Evolutionary conservation across 345 rosid species (phyloP), one percentile per base, ranked within the genome.

Genomic region (Anacardium occidentale): DNA sequence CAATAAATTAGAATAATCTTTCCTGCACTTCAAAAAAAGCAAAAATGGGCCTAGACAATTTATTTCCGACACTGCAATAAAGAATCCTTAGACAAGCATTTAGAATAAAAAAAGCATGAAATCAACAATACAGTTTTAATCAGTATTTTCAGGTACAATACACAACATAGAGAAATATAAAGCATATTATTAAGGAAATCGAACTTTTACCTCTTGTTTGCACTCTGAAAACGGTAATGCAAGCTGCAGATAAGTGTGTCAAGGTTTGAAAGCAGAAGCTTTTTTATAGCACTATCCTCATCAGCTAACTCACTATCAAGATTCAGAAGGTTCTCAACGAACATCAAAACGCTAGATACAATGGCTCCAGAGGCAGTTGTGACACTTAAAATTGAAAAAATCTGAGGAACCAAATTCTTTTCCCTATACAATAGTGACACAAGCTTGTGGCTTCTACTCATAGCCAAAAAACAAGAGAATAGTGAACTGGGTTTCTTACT

Each of bases 401-500:
- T 89, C 79, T 88, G 94, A 66, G 96, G 85, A 73, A 87, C 83
- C 70, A 94, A 92, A 75, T 83, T 83, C 70, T 75, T 78, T 83
- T 87, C 93, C 83, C 96, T 82, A 71, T 64, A 74, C 74, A 95
- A 76, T 66, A 87, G 80, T 18, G 87, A 72, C 20, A 91, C 87
- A 1, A 91, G 94, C 56, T 78, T 77, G 76, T 60, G 81, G 83
- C 90, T 88, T 77, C 80, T 83, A 80, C 98, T 95, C 97, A 95
- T 95, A n/a, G 98, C 88, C 83, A 89, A 71, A 82, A 95, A 91
- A 86, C 94, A 89, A 54, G 90, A 89, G 76, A 95, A 91, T 75
- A 95, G 79, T 20, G 98, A 87, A 78, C 98, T 95, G 51, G 97
- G 92, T 82, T 85, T 95, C 85, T 89, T 90, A 60, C 99, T 95